phyloP scores from a whole-genome alignment of 2,329 filamentous ascomycete genomes.

The Graphiopsis chlorocephala region DNA sequence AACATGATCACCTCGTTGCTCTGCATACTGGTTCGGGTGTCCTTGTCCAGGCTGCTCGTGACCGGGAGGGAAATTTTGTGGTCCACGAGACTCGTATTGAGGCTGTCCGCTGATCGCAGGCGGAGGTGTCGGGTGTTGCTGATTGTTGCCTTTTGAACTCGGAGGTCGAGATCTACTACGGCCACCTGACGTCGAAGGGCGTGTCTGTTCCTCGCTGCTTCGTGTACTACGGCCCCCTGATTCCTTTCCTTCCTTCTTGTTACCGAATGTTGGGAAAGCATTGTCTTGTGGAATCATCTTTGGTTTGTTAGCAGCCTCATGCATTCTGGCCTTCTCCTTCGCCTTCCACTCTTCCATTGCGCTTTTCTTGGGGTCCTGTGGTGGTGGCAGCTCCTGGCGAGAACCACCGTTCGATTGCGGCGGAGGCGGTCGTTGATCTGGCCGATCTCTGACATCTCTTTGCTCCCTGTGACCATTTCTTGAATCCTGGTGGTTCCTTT shows the following conservation, averaged over 20 bases:
- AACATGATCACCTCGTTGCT: not conserved
- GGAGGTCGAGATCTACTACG: slow-evolving; percentile 13
- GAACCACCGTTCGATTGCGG: not conserved
- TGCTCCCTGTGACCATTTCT: not conserved
- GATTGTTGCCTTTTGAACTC: slow-evolving; percentile 16
- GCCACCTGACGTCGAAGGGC: slow-evolving; percentile 17
- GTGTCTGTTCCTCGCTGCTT: slow-evolving; percentile 22
- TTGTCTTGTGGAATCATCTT: slow-evolving; percentile 41
- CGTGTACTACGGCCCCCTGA: slow-evolving; percentile 17
- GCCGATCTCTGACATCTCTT: not conserved
- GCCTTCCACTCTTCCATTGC: slow-evolving; percentile 37
- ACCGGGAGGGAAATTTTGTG: slow-evolving; percentile 15
- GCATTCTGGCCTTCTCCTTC: slow-evolving; percentile 30
- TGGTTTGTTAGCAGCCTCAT: slow-evolving; percentile 29
- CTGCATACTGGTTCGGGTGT: slow-evolving; percentile 20
- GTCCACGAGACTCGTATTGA: not conserved
- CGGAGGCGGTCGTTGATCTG: not conserved
- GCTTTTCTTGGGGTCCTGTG: slow-evolving; percentile 21
- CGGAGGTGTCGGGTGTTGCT: slow-evolving; percentile 1
- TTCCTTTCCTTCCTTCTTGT: slow-evolving; percentile 29
- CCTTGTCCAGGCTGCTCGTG: slow-evolving; percentile 13
- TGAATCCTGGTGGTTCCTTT: not conserved
- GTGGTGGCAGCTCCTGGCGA: slow-evolving; percentile 2
- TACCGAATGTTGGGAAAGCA: slow-evolving; percentile 48
- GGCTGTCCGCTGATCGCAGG: not conserved